phyloP scores from a whole-genome alignment of 768 basidiomycete genomes.

The Serendipita vermifera region DNA sequence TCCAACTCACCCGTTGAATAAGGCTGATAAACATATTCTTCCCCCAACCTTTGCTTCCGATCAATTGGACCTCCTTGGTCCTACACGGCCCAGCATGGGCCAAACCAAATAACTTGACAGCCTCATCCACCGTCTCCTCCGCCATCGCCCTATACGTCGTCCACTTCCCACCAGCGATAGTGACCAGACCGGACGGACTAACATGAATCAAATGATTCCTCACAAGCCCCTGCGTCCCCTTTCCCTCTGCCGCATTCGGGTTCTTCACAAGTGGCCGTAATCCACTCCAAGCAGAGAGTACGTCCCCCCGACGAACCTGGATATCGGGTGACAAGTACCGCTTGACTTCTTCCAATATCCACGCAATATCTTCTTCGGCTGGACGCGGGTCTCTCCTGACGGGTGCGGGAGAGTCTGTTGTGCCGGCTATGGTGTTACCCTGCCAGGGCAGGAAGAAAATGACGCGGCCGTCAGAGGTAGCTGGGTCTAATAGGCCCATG shows the following conservation, averaged over 20 bases:
- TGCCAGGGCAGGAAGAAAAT: slow-evolving; percentile 99
- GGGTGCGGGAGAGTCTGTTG: slow-evolving; percentile 72
- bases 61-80: slow-evolving; percentile 66
- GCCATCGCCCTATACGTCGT: slow-evolving; percentile 97
- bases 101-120: slow-evolving; percentile 65
- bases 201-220: slow-evolving; percentile 88
- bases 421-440: slow-evolving; percentile 93
- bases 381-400: slow-evolving; percentile 69
- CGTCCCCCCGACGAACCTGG: slow-evolving; percentile 86
- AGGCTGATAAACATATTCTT: slow-evolving; percentile 94
- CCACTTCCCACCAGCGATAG: slow-evolving; percentile 97
- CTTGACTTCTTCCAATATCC: slow-evolving; percentile 89
- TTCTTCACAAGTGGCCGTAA: slow-evolving; percentile 82
- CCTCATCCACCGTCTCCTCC: slow-evolving; percentile 81
- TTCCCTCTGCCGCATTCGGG: slow-evolving; percentile 38
- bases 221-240: slow-evolving; percentile 76
- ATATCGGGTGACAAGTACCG: slow-evolving; percentile 85
- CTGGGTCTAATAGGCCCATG: slow-evolving; percentile 92
- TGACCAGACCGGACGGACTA: slow-evolving; percentile 66
- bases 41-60: slow-evolving; percentile 91
- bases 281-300: slow-evolving; percentile 90
- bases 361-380: slow-evolving; percentile 86
- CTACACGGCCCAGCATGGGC: slow-evolving; percentile 48
- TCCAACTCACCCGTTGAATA: slow-evolving; percentile 61
- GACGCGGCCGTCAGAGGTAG: slow-evolving; percentile 91